Base-by-base conservation (phyloP, 495 filamentous ascomycete genomes). In the Aspergillus carlsbadensis region DNA sequence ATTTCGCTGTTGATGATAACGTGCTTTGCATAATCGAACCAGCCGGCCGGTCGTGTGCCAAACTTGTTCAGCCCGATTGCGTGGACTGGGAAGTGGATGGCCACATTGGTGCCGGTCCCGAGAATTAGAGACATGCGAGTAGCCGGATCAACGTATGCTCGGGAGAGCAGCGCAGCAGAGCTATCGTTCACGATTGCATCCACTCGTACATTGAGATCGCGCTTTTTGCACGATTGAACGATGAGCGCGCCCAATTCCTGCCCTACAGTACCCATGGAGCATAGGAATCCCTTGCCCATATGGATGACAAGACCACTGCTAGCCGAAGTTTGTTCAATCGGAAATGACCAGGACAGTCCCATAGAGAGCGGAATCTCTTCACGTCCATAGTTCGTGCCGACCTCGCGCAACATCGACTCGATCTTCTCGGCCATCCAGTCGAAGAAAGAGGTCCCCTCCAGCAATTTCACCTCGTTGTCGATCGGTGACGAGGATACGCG, bases 1-100 rank as follows among this genome's bases (percentile, higher is more conserved):
- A 91, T 85, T 67, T 96, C 92, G 6, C 87, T 96, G 69, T 96
- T 96, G 60, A 95, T 80, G 3, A 92, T 85, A 29, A 95, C 87
- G 57, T 86, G 69, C 44, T 74, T 75, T 18, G 67, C 76, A 37
- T 84, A 73, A 11, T 79, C 77, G 35, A 73, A 82, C 70, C 71
- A 76, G 11, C 68, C 69, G 13, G 67, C 61, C 0, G 70, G 69
- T 31, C 79, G 63, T 0, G 59, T 54, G 6, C 73, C 74, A 45
- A 82, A 79, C 59, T 95, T 95, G 63, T 18, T 76, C 8, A 76
- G 70, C 46, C 86, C 82, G 26, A 96, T 80, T 49, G 80, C 83
- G 42, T 76, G 78, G 7, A 89, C 74, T 48, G 75, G 84, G 69
- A 77, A 92, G 70, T 72, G 87, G 70, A 71, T 89, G 1, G 91